A percentile compares a stretch with the other conserved stretches of the same genome.
Conservation (phyloP, 2,329 filamentous ascomycete species). For the Zasmidium citrigriseum region DNA sequence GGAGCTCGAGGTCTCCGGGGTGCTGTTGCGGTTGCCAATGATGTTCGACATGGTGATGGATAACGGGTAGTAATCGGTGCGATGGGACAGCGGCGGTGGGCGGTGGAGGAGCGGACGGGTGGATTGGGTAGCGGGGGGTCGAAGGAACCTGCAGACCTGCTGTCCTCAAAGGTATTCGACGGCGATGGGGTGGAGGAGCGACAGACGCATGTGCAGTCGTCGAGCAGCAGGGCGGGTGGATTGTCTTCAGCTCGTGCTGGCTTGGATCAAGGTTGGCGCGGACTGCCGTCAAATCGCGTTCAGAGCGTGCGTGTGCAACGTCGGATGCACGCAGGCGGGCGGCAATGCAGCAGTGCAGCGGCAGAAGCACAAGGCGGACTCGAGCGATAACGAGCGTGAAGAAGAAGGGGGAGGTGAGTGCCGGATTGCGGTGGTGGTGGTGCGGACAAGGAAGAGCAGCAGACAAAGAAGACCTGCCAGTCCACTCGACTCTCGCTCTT, state of each 20-base stretch:
- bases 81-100: constrained; percentile 3
- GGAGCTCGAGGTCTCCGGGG: constrained; percentile 82
- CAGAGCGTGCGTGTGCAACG: neutral
- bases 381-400: neutral
- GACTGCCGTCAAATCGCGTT: neutral
- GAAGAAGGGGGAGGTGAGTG: neutral
- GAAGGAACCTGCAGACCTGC: constrained; percentile 76
- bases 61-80: constrained; percentile 1
- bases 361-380: neutral
- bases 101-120: neutral
- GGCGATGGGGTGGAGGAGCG: neutral
- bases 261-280: neutral
- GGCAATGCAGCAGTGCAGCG: too few relatives aligned
- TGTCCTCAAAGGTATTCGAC: constrained; percentile 73
- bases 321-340: neutral
- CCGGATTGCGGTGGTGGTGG: neutral
- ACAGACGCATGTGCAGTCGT: neutral
- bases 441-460: neutral
- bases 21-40: constrained; percentile 85
- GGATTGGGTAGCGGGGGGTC: constrained; percentile 24
- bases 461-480: neutral
- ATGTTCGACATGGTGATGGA: constrained; percentile 49
- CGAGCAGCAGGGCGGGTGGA: too few relatives aligned
- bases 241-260: neutral
- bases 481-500: neutral